Evolutionary conservation across 768 basidiomycete species (phyloP), one percentile per base, ranked within the genome.

Genomic region (Exidia glandulosa): DNA sequence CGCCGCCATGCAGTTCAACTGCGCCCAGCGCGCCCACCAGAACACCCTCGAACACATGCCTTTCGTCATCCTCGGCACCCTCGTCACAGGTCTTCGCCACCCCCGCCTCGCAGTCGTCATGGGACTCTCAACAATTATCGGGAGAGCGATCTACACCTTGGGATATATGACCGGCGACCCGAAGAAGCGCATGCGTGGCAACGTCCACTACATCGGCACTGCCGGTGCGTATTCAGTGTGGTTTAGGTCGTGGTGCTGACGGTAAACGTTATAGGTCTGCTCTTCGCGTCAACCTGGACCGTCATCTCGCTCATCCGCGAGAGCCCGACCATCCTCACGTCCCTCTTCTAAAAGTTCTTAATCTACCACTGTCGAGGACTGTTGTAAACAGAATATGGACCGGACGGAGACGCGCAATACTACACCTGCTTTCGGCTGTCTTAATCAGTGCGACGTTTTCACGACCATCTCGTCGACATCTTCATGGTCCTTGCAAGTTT

Each of bases 151-250:
- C 25, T 82, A 81, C 62, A 80, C 80, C 30, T 41, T 72, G 4
- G 77, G 78, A 32, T 82, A 82, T 63, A 65, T 71, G 30, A 69
- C 73, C 0, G 81, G 81, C 12, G 66, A 71, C 12, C 79, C 81
- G 12, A 45, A 56, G 50, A 74, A 70, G 65, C 50, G 50, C 50
- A 9, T 4, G 7, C 50, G 50, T 25, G 50, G 50, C 10, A 13
- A 4, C 25, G 4, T 54, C 10, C 50, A 54, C 50, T 54, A 54
- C 50, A 10, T 54, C 27, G 50, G 27, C 30, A 54, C 50, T 9
- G 12, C 30, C 27, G 50, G 50, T 54, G 9, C 25, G 50, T 54
- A 14, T 54, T 29, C 27, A n/a, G 7, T 50, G 12, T n/a, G 12
- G 23, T 27, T 9, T 50, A 14, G 23, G 30, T 4, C 9, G 25